Base-by-base conservation (phyloP, 148 eudicot species). In the Suaeda aralocaspica region DNA sequence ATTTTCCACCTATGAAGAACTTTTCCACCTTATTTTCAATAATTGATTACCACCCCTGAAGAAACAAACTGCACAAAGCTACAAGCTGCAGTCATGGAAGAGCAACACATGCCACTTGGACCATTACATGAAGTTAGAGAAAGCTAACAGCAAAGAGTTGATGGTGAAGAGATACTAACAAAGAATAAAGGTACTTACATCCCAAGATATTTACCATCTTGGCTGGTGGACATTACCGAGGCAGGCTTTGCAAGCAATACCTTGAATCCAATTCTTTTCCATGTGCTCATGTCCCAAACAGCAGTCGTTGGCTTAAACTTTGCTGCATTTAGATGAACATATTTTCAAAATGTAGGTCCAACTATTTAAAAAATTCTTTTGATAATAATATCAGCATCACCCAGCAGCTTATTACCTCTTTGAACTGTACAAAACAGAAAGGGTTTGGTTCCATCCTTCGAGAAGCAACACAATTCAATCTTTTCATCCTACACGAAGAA, bases 201-300 rank as follows among this genome's bases (percentile, higher is more conserved):
- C 57, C 97, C 96, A 81, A 95, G 90, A 82, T 95, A 95, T 75
- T 95, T 95, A 79, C 97, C 99, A 66, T 95, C 99, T 75, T 78
- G 51, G 81, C 99, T 95, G 71, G 81, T 75, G 28, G 96, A 73
- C 87, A 95, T 87, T 36, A 75, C 66, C 21, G 93, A 84, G 76
- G 99, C 96, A 77, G 97, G 90, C 81, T 95, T 95, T 39, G 69
- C 76, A 29, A 89, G 83, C 56, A 95, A 81, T 62, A 81, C 79
- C 79, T 87, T 91, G 77, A 85, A 84, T 18, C 99, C 99, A 81
- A 95, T 86, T 80, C 77, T 89, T 14, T 87, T 83, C 99, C 99
- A 95, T 24, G 89, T 84, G 82, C 96, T 89, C 42, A 95, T 95
- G 81, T 95, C 99, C 91, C 91, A 95, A 62, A 95, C 99, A 59